Evolutionary conservation across 2,329 filamentous ascomycete genomes (phyloP).

Genomic region (Ramularia endophylla): DNA sequence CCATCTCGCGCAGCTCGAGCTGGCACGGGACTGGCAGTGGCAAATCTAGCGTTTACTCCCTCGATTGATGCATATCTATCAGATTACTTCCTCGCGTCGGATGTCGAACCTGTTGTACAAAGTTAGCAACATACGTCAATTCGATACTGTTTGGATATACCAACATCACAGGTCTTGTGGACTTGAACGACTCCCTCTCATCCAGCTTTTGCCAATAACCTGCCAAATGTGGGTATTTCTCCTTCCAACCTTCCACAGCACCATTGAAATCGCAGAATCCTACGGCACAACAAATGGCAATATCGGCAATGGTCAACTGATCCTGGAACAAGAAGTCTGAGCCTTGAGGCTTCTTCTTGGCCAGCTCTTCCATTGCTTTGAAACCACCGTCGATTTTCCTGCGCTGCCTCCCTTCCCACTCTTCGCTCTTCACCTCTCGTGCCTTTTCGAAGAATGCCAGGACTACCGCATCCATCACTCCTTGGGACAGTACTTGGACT

Average conservation of each 20-base stretch:
- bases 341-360: constrained; percentile 2
- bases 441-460: constrained; percentile 16
- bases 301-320: constrained; percentile 18
- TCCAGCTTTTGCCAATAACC: constrained; percentile 14
- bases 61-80: no score
- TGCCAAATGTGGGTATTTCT: constrained; percentile 13
- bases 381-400: constrained; percentile 16
- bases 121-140: constrained; percentile 49
- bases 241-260: constrained; percentile 12
- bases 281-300: constrained; percentile 17
- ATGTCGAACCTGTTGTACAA: constrained; percentile 34
- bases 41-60: no score
- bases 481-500: constrained; percentile 12
- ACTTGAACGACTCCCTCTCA: constrained; percentile 10
- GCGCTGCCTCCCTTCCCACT: constrained; percentile 12
- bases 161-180: constrained; percentile 16
- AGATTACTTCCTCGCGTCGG: constrained; percentile 21
- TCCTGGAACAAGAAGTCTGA: constrained; percentile 12
- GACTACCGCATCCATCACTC: constrained; percentile 17
- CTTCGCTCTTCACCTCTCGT: constrained; percentile 8
- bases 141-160: no score
- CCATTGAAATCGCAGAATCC: constrained; percentile 14
- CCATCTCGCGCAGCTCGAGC: constrained; percentile 19
- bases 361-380: constrained; percentile 13
- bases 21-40: constrained; percentile 18